Evolutionary conservation across 352 stramenopile species (phyloP).

Genomic region (Elongisporangium senticosum): DNA sequence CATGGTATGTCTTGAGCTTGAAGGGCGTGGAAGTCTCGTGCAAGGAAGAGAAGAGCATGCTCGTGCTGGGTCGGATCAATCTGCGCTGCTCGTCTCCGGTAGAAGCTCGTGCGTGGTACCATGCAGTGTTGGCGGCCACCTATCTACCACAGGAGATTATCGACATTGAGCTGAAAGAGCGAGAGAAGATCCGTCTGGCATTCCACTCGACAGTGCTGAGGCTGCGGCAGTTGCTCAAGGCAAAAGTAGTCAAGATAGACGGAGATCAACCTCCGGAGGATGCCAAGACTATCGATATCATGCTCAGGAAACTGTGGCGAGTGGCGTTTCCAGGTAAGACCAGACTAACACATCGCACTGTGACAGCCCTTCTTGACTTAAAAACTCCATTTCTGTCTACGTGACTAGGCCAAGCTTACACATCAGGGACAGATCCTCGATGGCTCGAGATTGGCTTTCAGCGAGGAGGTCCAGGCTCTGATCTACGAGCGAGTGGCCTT

Average conservation of each 20-base stretch:
- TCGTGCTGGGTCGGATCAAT: slow-evolving; percentile 55
- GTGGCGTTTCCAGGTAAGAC: slow-evolving; percentile 38
- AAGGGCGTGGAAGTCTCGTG: slow-evolving; percentile 57
- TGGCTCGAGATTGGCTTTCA: slow-evolving; percentile 86
- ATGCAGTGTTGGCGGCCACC: slow-evolving; percentile 58
- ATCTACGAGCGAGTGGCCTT: slow-evolving; percentile 77
- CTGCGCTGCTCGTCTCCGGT: slow-evolving; percentile 44
- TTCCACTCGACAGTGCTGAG: slow-evolving; percentile 65
- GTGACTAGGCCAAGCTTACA: slow-evolving; percentile 36
- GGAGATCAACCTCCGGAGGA: slow-evolving; percentile 38
- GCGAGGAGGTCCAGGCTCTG: slow-evolving; percentile 69
- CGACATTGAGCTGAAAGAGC: slow-evolving; percentile 73
- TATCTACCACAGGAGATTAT: slow-evolving; percentile 63
- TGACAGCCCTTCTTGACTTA: background rate
- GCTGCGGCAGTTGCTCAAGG: slow-evolving; percentile 70
- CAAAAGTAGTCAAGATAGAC: slow-evolving; percentile 44
- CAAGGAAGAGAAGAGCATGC: slow-evolving; percentile 58
- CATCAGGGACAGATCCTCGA: slow-evolving; percentile 62
- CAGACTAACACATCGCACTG: background rate
- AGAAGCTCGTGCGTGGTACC: slow-evolving; percentile 66
- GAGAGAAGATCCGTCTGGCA: slow-evolving; percentile 56
- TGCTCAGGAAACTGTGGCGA: slow-evolving; percentile 71
- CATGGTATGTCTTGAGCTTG: slow-evolving; percentile 78
- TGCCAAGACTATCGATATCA: slow-evolving; percentile 67
- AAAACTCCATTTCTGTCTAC: background rate